These are phyloP conservation scores for Malassezia sp. DNA, from an alignment of 1,284 basidiomycete species.

Conservation along the genomic window DNA sequence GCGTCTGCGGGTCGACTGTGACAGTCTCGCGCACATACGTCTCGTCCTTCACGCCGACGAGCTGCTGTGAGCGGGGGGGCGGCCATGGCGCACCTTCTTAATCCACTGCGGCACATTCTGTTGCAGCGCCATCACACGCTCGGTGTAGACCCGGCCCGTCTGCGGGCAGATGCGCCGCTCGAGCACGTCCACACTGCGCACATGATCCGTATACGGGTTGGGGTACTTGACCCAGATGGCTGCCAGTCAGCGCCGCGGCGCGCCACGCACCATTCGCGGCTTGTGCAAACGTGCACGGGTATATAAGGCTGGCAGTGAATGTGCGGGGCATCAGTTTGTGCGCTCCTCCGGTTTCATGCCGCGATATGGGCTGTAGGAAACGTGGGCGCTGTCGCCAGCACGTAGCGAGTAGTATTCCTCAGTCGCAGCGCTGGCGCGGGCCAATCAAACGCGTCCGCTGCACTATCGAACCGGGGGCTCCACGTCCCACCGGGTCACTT, in stretches of 20 bases:
- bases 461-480: no score
- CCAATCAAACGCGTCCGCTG: no score
- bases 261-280: conserved; percentile 9
- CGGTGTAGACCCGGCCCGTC: conserved; percentile 15
- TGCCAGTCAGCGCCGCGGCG: neutral
- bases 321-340: conserved; percentile 14
- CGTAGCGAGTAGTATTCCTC: no score
- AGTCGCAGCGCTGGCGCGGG: no score
- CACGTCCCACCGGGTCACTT: no score
- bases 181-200: conserved; percentile 17
- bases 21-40: conserved; percentile 9
- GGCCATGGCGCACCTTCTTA: conserved; percentile 3
- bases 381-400: no score
- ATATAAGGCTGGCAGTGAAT: conserved; percentile 6
- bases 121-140: conserved; percentile 15
- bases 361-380: no score
- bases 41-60: conserved; percentile 2
- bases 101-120: conserved; percentile 16
- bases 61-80: conserved; percentile 1
- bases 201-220: conserved; percentile 18
- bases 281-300: conserved; percentile 14
- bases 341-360: no score
- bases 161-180: conserved; percentile 10
- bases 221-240: conserved; percentile 20
- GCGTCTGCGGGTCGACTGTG: conserved; percentile 6